Base-by-base conservation (phyloP, 805 yeast species). In the Pichia membranifaciens region DNA sequence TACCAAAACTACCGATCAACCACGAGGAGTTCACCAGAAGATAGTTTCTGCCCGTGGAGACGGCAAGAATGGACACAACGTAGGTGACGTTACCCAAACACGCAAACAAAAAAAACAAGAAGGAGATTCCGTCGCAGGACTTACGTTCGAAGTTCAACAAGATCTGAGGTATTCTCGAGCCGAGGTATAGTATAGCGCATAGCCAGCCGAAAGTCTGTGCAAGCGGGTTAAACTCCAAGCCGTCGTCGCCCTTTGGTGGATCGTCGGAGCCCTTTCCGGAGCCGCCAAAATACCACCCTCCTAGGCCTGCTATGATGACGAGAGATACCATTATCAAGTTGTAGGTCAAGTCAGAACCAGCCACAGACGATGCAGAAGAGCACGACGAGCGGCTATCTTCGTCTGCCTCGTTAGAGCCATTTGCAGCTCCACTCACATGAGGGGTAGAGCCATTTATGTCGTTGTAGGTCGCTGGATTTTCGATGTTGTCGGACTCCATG, bases 71-170 rank as follows among this genome's bases (percentile, higher is more conserved):
- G 10, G 95, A 84, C 13, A 87, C 75, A 36, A 93, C 96, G 58
- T 89, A 93, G 0, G 96, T 87, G 59, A 87, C 71, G 63, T 91
- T 93, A 41, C 99, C 99, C 48, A 91, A 70, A 64, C 96, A 89
- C 18, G 99, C 98, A 73, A 93, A 91, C 20, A 93, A 69, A 68
- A 91, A 91, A 67, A 93, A 91, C 73, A 91, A 74, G 60, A 93
- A 87, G 10, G 96, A 87, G 42, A 91, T 86, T 21, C 98, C 98
- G 52, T 93, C 98, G 62, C 96, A 89, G 2, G 95, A 84, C 67
- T 89, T 90, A 60, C 97, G 76, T 62, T 82, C 74, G 60, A 75
- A 87, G 67, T 93, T 93, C 51, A 91, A 73, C 49, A 87, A 64
- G 45, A 93, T 87, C 68, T 93, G 99, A 1, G 99, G 99, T 25